Percentiles rank a stretch among this genome's conserved stretches.
phyloP scores from a whole-genome alignment of 495 filamentous ascomycete species.

The Symbiotaphrina buchneri region DNA sequence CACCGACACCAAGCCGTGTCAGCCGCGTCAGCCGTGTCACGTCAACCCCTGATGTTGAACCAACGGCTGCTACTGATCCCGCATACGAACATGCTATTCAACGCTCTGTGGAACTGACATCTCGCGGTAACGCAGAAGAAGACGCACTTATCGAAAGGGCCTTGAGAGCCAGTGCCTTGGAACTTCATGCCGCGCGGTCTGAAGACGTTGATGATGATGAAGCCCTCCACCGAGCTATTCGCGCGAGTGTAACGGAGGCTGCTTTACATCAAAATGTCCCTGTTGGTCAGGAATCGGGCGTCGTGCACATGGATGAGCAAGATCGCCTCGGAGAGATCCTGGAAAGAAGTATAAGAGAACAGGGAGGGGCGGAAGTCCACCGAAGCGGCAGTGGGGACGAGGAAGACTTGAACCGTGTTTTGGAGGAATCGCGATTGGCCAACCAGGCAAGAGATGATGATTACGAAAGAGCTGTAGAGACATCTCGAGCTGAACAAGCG shows the following conservation, averaged over 20 bases:
- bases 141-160: constrained; percentile 44
- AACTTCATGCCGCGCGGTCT: constrained; percentile 22
- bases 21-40: too few species aligned
- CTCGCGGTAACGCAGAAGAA: constrained; percentile 38
- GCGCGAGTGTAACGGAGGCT: constrained; percentile 11
- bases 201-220: constrained; percentile 11
- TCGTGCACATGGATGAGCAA: background rate
- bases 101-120: constrained; percentile 42
- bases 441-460: constrained; percentile 4
- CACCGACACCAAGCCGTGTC: too few species aligned
- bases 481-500: constrained; percentile 16
- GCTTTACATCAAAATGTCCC: too few species aligned
- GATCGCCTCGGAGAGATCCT: background rate
- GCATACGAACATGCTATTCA: constrained; percentile 50
- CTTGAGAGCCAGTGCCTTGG: constrained; percentile 40
- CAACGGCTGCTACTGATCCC: constrained; percentile 18
- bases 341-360: background rate
- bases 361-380: background rate
- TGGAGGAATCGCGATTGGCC: constrained; percentile 18
- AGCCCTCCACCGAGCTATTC: constrained; percentile 11
- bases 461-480: constrained; percentile 18
- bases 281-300: background rate
- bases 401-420: constrained; percentile 19
- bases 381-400: constrained; percentile 8
- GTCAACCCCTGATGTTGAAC: too few species aligned